Conservation (phyloP, 768 basidiomycete genomes). For the Tricholoma bakamatsutake region DNA sequence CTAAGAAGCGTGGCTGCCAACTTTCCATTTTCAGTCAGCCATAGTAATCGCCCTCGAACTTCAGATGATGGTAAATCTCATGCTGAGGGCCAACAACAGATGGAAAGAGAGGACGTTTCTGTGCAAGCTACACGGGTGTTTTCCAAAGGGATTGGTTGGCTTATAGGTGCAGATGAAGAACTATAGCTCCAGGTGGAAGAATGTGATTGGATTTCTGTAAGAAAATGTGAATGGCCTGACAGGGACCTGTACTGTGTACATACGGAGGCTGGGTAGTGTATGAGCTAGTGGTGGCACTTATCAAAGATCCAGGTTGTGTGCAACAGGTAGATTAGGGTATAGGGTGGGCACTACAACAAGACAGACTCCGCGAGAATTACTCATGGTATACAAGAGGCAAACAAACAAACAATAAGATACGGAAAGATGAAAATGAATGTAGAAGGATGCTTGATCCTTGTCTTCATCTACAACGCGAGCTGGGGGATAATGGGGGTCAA, state of each 20-base stretch:
- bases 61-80: slow-evolving; percentile 38
- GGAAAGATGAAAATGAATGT: slow-evolving; percentile 12
- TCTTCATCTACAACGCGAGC: slow-evolving; percentile 3
- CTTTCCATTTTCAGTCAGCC: slow-evolving; percentile 59
- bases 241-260: background rate
- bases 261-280: background rate
- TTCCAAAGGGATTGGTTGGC: slow-evolving; percentile 92
- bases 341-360: background rate
- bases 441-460: slow-evolving; percentile 5
- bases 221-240: background rate
- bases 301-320: slow-evolving; percentile 1
- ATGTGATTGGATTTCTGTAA: background rate
- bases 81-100: slow-evolving; percentile 34
- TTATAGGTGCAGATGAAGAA: slow-evolving; percentile 80
- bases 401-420: slow-evolving; percentile 10
- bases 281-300: background rate
- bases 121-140: slow-evolving; percentile 73
- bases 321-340: background rate
- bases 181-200: slow-evolving; percentile 10
- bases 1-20: slow-evolving; percentile 72
- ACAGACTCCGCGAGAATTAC: slow-evolving; percentile 2
- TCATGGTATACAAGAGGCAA: slow-evolving; percentile 2
- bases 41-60: slow-evolving; percentile 31
- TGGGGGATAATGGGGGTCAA: background rate
- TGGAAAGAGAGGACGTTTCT: slow-evolving; percentile 57